A percentile compares a stretch with the other conserved stretches of the same genome.
Conservation (phyloP, 2,329 filamentous ascomycete species). For the Alternaria arborescens region DNA sequence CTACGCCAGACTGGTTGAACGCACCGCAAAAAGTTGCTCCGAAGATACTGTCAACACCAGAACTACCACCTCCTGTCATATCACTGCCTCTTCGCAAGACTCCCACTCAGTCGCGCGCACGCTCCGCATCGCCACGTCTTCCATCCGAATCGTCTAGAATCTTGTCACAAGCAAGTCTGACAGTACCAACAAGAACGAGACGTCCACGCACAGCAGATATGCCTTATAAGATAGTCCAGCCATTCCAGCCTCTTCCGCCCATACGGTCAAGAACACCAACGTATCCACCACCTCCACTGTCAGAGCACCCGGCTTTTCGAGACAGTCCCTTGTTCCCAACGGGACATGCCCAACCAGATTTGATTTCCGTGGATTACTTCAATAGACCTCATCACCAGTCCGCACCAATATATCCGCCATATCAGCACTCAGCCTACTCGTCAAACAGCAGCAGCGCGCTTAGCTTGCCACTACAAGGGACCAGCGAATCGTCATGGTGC, state of each 20-base stretch:
- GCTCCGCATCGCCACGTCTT: constrained; percentile 27
- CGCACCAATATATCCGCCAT: not conserved
- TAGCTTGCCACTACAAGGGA: constrained; percentile 31
- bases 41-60: constrained; percentile 27
- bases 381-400: constrained; percentile 7
- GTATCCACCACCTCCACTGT: constrained; percentile 8
- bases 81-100: constrained; percentile 8
- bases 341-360: not conserved
- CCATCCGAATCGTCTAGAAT: not conserved
- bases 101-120: constrained; percentile 19
- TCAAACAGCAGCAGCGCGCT: constrained; percentile 26
- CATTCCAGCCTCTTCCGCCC: constrained; percentile 21
- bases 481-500: constrained; percentile 25
- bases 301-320: constrained; percentile 12
- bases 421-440: not conserved
- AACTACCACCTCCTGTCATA: constrained; percentile 38
- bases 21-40: constrained; percentile 21
- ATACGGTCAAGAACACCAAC: constrained; percentile 22
- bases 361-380: constrained; percentile 17
- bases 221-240: not conserved
- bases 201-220: not conserved
- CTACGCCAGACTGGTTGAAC: constrained; percentile 21
- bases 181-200: constrained; percentile 4
- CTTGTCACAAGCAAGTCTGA: constrained; percentile 11
- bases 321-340: not conserved